Conservation (phyloP, 352 stramenopile species). For the Phytophthora lateralis region DNA sequence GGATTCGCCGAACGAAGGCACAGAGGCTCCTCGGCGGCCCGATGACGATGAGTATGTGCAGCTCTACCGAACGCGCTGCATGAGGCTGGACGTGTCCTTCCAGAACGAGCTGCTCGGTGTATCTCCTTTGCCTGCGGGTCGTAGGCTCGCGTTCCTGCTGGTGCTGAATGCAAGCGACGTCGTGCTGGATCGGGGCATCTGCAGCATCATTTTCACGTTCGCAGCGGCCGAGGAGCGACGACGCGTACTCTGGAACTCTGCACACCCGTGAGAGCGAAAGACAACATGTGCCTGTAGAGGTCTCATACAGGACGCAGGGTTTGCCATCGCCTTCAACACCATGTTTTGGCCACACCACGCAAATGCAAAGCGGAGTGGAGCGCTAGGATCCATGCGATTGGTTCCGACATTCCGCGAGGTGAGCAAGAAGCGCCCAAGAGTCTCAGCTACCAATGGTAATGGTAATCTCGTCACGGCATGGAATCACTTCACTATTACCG, state of each 20-base stretch:
- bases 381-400: constrained; percentile 6
- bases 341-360: constrained; percentile 3
- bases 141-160: constrained; percentile 32
- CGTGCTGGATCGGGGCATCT: constrained; percentile 36
- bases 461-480: neutral
- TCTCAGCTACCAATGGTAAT: neutral
- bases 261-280: constrained; percentile 10
- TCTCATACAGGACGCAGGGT: neutral
- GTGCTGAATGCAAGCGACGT: constrained; percentile 20
- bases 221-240: constrained; percentile 33
- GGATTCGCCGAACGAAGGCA: constrained; percentile 33
- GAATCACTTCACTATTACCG: neutral
- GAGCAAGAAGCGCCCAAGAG: neutral
- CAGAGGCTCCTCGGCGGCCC: constrained; percentile 13
- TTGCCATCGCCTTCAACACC: neutral
- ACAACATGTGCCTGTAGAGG: neutral
- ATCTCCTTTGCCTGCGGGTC: constrained; percentile 15
- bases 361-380: constrained; percentile 22
- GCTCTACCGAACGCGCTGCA: constrained; percentile 39
- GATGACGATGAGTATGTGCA: constrained; percentile 39
- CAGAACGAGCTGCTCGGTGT: constrained; percentile 37
- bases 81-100: constrained; percentile 38
- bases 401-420: neutral
- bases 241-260: constrained; percentile 31
- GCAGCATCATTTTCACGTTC: constrained; percentile 31